Base-by-base conservation (phyloP, 148 eudicot species). In the Drosera capensis region DNA sequence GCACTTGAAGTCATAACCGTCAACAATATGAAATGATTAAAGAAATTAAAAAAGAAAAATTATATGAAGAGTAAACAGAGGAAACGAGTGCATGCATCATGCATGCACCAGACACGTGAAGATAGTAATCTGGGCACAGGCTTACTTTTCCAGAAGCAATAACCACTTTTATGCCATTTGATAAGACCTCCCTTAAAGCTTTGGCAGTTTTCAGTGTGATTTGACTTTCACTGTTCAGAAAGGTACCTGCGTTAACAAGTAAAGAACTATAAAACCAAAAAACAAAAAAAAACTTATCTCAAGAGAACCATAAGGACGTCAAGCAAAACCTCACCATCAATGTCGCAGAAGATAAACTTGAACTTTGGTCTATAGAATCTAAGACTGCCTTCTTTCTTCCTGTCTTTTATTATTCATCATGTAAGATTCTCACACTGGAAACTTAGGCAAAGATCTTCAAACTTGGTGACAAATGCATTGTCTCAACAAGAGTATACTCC, bases 111-210 rank as follows among this genome's bases (percentile, higher is more conserved):
- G 38, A 34, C 16, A 23, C 38, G 14, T 50, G 30, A 30, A 22
- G 15, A 25, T 5, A 37, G 23, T 38, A 14, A 46, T 31, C 6
- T 17, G 23, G 35, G 1, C 44, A 31, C 13, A 4, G n/a, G n/a
- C 81, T 68, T 67, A 88, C 94, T 67, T 88, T 88, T 63, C 97
- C 94, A 20, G 94, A 83, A 49, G 97, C 94, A 71, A 88, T 80
- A 23, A 88, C 71, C 45, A 88, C 79, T 61, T 80, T 77, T 30
- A 88, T 74, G 56, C 94, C 97, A 68, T 82, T 78, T 58, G 92
- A 84, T 43, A 64, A 43, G 20, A 79, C 92, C 74, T 88, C 97
- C 66, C 67, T 80, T 19, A 88, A 25, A 60, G 97, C 97, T 65
- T 72, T 72, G 53, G 75, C 93, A 48, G 71, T 88, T 62, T 75